Base-by-base conservation (phyloP, 2,329 filamentous ascomycete species). In the Ophiostoma ulmi region DNA sequence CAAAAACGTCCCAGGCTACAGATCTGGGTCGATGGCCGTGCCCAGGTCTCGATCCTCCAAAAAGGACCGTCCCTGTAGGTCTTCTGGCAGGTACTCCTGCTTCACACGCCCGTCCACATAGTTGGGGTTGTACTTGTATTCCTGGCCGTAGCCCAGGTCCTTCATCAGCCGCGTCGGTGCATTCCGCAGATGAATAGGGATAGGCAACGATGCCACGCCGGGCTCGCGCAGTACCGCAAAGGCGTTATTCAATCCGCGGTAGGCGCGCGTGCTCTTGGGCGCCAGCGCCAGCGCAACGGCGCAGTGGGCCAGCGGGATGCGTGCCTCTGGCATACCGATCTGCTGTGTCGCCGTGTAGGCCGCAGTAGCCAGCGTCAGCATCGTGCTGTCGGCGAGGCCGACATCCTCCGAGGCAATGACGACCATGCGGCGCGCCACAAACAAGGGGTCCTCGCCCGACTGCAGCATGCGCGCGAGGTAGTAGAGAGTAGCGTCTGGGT, bases 101-200 rank as follows among this genome's bases (percentile, higher is more conserved):
- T 83, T 86, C 0, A 98, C 94, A 75, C 82, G 87, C 0, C 95
- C 95, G 72, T 94, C 88, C 68, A 86, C 81, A 77, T 94, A 99
- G 75, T 97, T 92, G 0, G 95, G 95, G 75, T 97, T 97, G 77
- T 99, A 98, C 80, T 98, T 98, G 80, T 99, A 99, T 78, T 93
- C 91, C 68, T 88, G 90, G 0, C 94, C 94, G 77, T 93, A 97
- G 0, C 93, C 94, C 74, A 98, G 81, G 75, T 97, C 94, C 76
- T 94, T 91, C 94, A 99, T 97, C 74, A 98, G 78, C 74, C 90
- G 86, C 1, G 95, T 98, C 0, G 95, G 94, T 10, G 95, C 95
- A 79, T 98, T 98, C 72, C 95, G 84, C 72, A 99, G 80, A 78
- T 98, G 95, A 55, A 95, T 80, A 1, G 95, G 95, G 31, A 99